A percentile compares a stretch with the other conserved stretches of the same genome.
phyloP scores from a whole-genome alignment of 768 basidiomycete species.

The Sporobolomyces pararoseus region DNA sequence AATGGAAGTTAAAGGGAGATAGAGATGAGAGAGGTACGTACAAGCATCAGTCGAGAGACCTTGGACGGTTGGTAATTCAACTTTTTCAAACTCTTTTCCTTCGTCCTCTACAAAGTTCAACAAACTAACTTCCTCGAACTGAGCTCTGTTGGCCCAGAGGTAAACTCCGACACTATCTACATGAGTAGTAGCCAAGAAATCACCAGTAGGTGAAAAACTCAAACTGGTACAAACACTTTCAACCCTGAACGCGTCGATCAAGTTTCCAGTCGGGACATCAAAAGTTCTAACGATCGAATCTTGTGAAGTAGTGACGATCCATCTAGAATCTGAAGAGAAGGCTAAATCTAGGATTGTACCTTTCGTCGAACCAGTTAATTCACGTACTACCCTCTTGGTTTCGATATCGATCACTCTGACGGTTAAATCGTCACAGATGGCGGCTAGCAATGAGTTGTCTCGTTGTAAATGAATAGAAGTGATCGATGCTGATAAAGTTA shows the following conservation, averaged over 20 bases:
- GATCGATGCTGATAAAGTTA: slow-evolving; percentile 65
- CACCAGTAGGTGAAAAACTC: slow-evolving; percentile 88
- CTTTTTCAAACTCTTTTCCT: slow-evolving; percentile 59
- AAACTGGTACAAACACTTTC: slow-evolving; percentile 81
- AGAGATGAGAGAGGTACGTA: slow-evolving; percentile 49
- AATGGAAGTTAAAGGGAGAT: slow-evolving; percentile 65
- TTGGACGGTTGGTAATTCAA: slow-evolving; percentile 76
- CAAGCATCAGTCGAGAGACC: slow-evolving; percentile 76
- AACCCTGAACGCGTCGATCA: slow-evolving; percentile 89
- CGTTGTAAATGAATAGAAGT: slow-evolving; percentile 72
- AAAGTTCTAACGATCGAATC: slow-evolving; percentile 92
- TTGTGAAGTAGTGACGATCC: slow-evolving; percentile 81
- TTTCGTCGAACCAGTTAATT: slow-evolving; percentile 74
- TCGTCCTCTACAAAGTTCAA: slow-evolving; percentile 74
- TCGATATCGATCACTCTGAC: slow-evolving; percentile 88
- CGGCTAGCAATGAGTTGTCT: slow-evolving; percentile 77
- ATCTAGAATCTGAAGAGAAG: slow-evolving; percentile 91
- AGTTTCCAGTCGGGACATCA: slow-evolving; percentile 84
- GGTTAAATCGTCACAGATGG: slow-evolving; percentile 76
- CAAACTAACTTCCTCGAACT: slow-evolving; percentile 80
- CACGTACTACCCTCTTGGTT: slow-evolving; percentile 79
- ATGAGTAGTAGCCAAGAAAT: slow-evolving; percentile 92
- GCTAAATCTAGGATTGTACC: slow-evolving; percentile 88
- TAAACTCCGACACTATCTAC: slow-evolving; percentile 90
- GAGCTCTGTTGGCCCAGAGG: slow-evolving; percentile 97